Conservation (phyloP, 352 stramenopile genomes). For the Thraustochytrium striatum region DNA sequence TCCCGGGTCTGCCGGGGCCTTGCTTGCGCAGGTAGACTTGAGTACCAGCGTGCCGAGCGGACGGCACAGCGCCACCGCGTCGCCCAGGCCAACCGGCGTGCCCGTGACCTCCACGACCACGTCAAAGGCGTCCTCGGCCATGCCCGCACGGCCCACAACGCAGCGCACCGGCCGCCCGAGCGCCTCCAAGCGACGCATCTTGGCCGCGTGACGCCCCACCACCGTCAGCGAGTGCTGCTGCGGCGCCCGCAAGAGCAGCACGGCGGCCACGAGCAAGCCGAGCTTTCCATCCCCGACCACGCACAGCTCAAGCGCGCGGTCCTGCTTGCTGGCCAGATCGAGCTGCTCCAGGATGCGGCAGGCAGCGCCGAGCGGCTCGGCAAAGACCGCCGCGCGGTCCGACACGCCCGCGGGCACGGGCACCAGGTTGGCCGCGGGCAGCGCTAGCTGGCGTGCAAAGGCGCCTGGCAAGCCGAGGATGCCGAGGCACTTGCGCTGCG, state of each 20-base stretch:
- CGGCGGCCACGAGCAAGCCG: conserved; percentile 74
- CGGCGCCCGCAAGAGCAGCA: conserved; percentile 56
- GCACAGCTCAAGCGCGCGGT: conserved; percentile 60
- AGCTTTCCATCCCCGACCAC: conserved; percentile 81
- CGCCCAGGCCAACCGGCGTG: conserved; percentile 57
- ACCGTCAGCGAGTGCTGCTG: conserved; percentile 56
- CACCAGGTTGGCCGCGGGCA: conserved; percentile 73
- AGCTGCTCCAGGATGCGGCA: conserved; percentile 75
- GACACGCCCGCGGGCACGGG: conserved; percentile 66
- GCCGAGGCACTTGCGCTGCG: conserved; percentile 70
- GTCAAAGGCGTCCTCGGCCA: conserved; percentile 56
- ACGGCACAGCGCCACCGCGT: conserved; percentile 59
- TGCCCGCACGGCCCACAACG: neutral
- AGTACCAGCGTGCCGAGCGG: conserved; percentile 58
- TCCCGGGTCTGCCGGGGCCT: conserved; percentile 50
- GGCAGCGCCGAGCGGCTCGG: conserved; percentile 74
- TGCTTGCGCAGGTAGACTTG: conserved; percentile 62
- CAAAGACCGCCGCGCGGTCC: conserved; percentile 71
- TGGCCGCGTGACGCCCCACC: conserved; percentile 64
- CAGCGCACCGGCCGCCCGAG: neutral
- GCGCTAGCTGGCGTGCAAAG: conserved; percentile 74
- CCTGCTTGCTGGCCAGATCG: neutral
- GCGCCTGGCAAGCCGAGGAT: conserved; percentile 72
- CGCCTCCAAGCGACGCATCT: conserved; percentile 54
- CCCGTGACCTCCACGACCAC: conserved; percentile 68